Percentiles rank a stretch among this genome's conserved stretches.
Conservation (phyloP, 345 rosid genomes). For the Capsella bursapastoris region DNA sequence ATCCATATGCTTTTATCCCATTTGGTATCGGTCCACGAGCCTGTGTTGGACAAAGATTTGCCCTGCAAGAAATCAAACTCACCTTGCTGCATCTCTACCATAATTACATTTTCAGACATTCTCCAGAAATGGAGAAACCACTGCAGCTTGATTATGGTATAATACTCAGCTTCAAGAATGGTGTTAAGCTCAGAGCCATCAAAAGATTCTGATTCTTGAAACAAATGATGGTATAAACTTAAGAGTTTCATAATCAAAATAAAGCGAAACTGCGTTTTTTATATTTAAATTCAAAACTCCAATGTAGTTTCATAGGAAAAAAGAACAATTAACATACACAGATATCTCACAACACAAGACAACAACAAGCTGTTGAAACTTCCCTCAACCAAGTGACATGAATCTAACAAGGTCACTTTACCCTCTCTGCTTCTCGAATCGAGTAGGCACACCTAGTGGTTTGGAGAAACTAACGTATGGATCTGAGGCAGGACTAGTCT, state of each 20-base stretch:
- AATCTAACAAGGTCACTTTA: constrained; percentile 38
- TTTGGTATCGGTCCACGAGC: constrained; percentile 95
- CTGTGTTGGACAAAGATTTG: constrained; percentile 84
- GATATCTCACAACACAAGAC: constrained; percentile 42
- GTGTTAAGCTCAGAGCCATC: constrained; percentile 70
- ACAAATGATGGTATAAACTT: not conserved
- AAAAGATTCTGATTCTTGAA: constrained; percentile 59
- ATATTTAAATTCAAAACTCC: constrained; percentile 43
- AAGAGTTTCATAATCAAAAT: constrained; percentile 2
- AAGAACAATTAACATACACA: constrained; percentile 40
- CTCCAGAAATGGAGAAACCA: constrained; percentile 84
- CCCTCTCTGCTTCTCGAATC: constrained; percentile 50
- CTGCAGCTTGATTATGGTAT: constrained; percentile 75
- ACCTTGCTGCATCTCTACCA: constrained; percentile 72
- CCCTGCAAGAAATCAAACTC: constrained; percentile 80
- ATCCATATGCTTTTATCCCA: constrained; percentile 83
- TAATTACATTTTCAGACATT: constrained; percentile 67
- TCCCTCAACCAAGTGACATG: constrained; percentile 23
- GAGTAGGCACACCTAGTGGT: constrained; percentile 53
- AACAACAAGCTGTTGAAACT: constrained; percentile 71
- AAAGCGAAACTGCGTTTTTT: constrained; percentile 2
- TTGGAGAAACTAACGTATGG: constrained; percentile 56
- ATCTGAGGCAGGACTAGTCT: constrained; percentile 50
- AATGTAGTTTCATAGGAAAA: constrained; percentile 26
- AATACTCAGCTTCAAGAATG: constrained; percentile 81